Conservation (phyloP, 768 basidiomycete genomes). For the Podaxis mareebaensis region DNA sequence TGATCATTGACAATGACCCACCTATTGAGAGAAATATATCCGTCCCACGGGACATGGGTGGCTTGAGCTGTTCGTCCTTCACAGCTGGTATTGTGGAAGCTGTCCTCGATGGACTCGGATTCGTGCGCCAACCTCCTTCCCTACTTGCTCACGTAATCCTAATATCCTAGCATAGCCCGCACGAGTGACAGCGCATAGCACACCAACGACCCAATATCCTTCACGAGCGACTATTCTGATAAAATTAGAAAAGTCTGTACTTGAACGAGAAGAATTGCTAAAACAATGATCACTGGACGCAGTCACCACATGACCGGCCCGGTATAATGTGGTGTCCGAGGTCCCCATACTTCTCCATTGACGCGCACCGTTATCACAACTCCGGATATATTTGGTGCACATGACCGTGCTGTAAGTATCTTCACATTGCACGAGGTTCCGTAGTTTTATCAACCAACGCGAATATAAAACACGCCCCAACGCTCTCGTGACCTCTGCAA, state of each 20-base stretch:
- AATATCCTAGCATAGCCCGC: conserved; percentile 66
- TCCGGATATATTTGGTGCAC: background rate
- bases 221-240: conserved; percentile 94
- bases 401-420: conserved; percentile 3
- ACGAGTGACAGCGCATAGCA: conserved; percentile 93
- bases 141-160: conserved; percentile 5
- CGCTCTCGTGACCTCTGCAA: conserved; percentile 5
- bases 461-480: background rate
- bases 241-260: conserved; percentile 89
- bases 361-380: background rate
- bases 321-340: conserved; percentile 4
- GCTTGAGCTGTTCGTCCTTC: conserved; percentile 95
- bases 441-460: background rate
- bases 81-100: conserved; percentile 98
- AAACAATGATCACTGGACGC: conserved; percentile 45
- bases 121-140: conserved; percentile 56
- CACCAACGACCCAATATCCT: conserved; percentile 78
- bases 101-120: conserved; percentile 89
- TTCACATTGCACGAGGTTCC: background rate
- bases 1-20: conserved; percentile 98
- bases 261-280: conserved; percentile 91
- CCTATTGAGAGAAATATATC: conserved; percentile 89
- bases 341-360: background rate
- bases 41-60: conserved; percentile 91
- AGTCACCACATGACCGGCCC: background rate